Percentiles rank a stretch among this genome's conserved stretches.
Conservation (phyloP, 495 filamentous ascomycete genomes). For the Glonium stellatum region DNA sequence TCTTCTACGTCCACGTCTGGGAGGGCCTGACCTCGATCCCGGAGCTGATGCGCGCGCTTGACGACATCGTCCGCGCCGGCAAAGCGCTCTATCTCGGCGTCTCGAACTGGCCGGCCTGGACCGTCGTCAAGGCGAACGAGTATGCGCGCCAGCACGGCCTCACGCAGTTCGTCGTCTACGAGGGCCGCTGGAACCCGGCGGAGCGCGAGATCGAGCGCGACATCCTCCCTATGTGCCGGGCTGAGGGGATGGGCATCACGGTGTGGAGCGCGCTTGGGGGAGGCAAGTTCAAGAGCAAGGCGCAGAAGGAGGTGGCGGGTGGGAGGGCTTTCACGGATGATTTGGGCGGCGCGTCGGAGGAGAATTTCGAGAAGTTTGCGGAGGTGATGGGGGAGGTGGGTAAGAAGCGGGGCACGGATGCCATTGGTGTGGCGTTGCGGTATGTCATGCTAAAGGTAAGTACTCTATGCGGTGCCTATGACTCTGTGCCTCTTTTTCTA, state of each 20-base stretch:
- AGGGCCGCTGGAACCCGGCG: constrained; percentile 53
- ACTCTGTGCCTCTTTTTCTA: too few relatives aligned
- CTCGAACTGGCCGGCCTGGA: constrained; percentile 37
- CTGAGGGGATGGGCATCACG: constrained; percentile 33
- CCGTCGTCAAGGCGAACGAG: constrained; percentile 35
- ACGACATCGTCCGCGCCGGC: constrained; percentile 31
- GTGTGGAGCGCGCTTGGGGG: constrained; percentile 36
- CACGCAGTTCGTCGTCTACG: constrained; percentile 57
- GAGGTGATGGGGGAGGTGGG: background rate
- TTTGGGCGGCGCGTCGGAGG: too few relatives aligned
- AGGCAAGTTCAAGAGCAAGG: constrained; percentile 30
- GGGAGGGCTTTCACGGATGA: background rate
- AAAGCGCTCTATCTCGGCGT: constrained; percentile 39
- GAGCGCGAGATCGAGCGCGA: constrained; percentile 44
- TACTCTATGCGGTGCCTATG: too few relatives aligned
- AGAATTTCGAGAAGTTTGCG: too few relatives aligned
- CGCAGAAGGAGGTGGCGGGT: constrained; percentile 19
- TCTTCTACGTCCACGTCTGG: constrained; percentile 42
- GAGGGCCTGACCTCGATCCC: constrained; percentile 34
- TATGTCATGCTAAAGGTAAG: constrained; percentile 66
- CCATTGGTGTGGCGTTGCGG: constrained; percentile 52
- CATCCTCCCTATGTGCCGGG: constrained; percentile 45
- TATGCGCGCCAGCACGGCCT: constrained; percentile 41
- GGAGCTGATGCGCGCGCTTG: constrained; percentile 37
- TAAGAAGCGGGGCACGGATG: background rate